Evolutionary conservation across 805 yeast species (phyloP), one percentile per base, ranked within the genome.

Genomic region (Myxozyma udenii): DNA sequence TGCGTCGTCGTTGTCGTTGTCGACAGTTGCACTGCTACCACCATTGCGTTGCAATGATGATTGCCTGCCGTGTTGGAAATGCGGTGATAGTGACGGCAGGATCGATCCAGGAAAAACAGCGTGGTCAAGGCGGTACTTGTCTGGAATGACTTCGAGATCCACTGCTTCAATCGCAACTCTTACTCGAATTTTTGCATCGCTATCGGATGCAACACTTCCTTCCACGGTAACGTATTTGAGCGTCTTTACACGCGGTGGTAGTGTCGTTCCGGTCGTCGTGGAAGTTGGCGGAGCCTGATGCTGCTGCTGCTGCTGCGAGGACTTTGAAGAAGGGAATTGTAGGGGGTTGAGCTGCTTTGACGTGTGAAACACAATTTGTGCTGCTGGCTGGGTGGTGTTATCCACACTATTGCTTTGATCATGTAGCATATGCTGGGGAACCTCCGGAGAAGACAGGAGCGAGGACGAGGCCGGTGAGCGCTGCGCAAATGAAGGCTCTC

Each of bases 51-150:
- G 35, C 14, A n/a, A 44, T 28, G 21, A 21, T 9, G 28, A 32
- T 16, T 9, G 33, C 37, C 19, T 38, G 33, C 36, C 46, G 12
- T 41, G 46, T 36, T 48, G 56, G 30, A 53, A 53, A 25, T 48
- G 57, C 24, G 51, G 50, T 39, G 57, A 53, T 32, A 53, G 44
- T 14, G 54, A 53, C 11, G 50, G 16, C 16, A 36, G 39, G n/a
- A 53, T 33, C 19, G 54, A 45, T 16, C 38, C 22, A n/a, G 49
- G 51, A 33, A 39, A 53, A 2, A 53, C 55, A 23, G 58, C 50
- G 36, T 53, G 55, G 41, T 53, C 58, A 12, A 50, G 30, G 14
- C 55, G 42, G 38, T 53, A 53, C 33, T 38, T 41, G 41, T 53
- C 55, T 14, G 58, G 55, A 16, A 53, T 43, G 28, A 36, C 39